These are phyloP conservation scores for Elongisporangium anandrum DNA, from an alignment of 352 stramenopile species.

Conservation along the genomic window DNA sequence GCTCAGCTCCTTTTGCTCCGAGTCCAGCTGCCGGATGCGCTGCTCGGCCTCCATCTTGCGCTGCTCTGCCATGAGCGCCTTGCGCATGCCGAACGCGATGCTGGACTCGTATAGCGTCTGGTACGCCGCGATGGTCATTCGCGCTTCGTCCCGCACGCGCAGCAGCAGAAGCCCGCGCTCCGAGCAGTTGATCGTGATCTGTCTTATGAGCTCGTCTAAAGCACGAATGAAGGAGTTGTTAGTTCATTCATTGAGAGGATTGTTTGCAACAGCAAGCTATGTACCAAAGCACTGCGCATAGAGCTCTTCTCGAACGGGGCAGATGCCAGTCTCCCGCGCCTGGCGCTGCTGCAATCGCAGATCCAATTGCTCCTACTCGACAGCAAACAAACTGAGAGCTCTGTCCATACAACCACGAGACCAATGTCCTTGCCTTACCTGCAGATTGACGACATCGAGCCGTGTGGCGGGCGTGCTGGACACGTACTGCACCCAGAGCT, in stretches of 20 bases:
- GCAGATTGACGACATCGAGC: constrained; percentile 91
- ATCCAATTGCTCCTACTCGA: constrained; percentile 79
- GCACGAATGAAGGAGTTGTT: neutral
- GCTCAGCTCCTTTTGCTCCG: constrained; percentile 76
- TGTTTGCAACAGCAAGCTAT: neutral
- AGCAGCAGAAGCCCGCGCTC: constrained; percentile 88
- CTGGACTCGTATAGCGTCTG: constrained; percentile 91
- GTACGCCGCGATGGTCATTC: constrained; percentile 92
- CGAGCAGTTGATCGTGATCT: constrained; percentile 93
- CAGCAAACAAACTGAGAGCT: neutral
- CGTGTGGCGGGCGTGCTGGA: constrained; percentile 88
- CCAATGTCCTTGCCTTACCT: constrained; percentile 14
- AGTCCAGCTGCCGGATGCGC: constrained; percentile 74
- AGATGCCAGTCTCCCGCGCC: constrained; percentile 91
- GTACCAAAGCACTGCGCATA: constrained; percentile 91
- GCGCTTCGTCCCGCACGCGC: constrained; percentile 87
- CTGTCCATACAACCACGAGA: neutral
- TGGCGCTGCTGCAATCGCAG: constrained; percentile 87
- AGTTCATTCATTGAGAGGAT: neutral
- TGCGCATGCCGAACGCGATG: constrained; percentile 93
- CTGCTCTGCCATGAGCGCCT: constrained; percentile 91
- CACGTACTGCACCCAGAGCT: constrained; percentile 93
- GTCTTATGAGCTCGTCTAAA: constrained; percentile 87
- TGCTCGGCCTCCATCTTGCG: constrained; percentile 86
- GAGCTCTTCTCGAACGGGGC: constrained; percentile 89